Conservation (phyloP, 257 asterid genomes). For the Nicotiana otophora region DNA sequence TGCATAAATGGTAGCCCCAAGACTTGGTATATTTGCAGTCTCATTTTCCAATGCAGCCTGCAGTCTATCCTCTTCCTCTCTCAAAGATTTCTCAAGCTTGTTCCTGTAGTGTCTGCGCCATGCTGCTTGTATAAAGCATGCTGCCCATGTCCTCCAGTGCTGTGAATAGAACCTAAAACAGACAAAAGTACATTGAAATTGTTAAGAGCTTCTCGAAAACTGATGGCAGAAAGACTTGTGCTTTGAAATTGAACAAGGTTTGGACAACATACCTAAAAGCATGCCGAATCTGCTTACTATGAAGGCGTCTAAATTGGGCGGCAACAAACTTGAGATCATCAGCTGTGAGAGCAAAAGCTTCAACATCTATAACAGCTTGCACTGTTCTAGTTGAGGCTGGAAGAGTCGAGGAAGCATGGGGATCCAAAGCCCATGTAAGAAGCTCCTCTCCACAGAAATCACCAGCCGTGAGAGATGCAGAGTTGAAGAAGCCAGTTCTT, state of each 20-base stretch:
- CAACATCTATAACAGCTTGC: slow-evolving; percentile 23
- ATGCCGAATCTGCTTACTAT: slow-evolving; percentile 28
- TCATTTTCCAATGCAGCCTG: slow-evolving; percentile 26
- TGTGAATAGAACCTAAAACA: slow-evolving; percentile 46
- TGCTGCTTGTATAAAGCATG: slow-evolving; percentile 64
- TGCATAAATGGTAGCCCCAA: slow-evolving; percentile 45
- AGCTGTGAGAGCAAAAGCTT: slow-evolving; percentile 27
- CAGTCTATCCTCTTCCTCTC: slow-evolving; percentile 40
- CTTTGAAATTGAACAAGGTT: not conserved
- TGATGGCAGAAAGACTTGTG: slow-evolving; percentile 28
- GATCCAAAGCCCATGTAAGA: slow-evolving; percentile 36
- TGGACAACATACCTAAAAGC: slow-evolving; percentile 22
- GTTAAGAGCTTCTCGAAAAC: slow-evolving; percentile 18
- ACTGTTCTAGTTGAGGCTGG: slow-evolving; percentile 33
- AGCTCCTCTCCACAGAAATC: slow-evolving; percentile 35
- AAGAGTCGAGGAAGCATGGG: slow-evolving; percentile 18
- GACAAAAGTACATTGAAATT: not conserved
- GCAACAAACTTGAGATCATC: slow-evolving; percentile 28
- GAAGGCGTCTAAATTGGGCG: slow-evolving; percentile 30
- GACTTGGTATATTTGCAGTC: slow-evolving; percentile 28
- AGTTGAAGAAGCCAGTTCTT: slow-evolving; percentile 53
- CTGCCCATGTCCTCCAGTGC: slow-evolving; percentile 79
- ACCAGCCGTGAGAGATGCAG: slow-evolving; percentile 39
- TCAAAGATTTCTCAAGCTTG: slow-evolving; percentile 35
- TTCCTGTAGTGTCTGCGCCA: slow-evolving; percentile 52